These are phyloP conservation scores for Venturia pyrina DNA, from an alignment of 2,329 filamentous ascomycete genomes.

Conservation along the genomic window DNA sequence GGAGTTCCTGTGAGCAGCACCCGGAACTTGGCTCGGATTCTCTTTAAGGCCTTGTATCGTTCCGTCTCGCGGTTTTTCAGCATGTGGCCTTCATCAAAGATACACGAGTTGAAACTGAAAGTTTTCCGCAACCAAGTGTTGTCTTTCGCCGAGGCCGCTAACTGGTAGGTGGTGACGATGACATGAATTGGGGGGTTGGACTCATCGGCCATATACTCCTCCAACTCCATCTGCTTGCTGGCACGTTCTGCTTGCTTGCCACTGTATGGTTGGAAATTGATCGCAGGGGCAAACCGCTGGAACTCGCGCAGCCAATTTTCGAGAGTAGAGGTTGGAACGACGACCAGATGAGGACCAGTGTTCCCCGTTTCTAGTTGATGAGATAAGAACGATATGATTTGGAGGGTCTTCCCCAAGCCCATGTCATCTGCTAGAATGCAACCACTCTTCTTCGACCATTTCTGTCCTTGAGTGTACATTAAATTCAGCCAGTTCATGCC, in stretches of 20 bases:
- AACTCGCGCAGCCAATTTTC: slow-evolving; percentile 97
- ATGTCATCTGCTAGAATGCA: slow-evolving; percentile 85
- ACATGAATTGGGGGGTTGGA: slow-evolving; percentile 47
- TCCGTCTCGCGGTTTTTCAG: slow-evolving; percentile 81
- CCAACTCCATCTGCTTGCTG: slow-evolving; percentile 56
- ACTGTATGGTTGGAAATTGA: slow-evolving; percentile 65
- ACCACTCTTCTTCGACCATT: slow-evolving; percentile 64
- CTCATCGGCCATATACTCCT: slow-evolving; percentile 44
- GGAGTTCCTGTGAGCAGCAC: slow-evolving; percentile 85
- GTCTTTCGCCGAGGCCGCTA: slow-evolving; percentile 50
- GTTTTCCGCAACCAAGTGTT: slow-evolving; percentile 49
- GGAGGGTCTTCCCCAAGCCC: slow-evolving; percentile 65
- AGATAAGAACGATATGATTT: slow-evolving; percentile 85
- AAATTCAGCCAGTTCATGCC: slow-evolving; percentile 91
- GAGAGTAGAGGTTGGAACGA: slow-evolving; percentile 86
- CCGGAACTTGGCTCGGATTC: slow-evolving; percentile 71
- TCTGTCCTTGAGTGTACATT: slow-evolving; percentile 31
- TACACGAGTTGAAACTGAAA: slow-evolving; percentile 38
- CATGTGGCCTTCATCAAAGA: slow-evolving; percentile 92
- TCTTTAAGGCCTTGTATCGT: slow-evolving; percentile 67
- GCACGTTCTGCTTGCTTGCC: slow-evolving; percentile 59
- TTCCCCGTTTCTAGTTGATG: slow-evolving; percentile 60
- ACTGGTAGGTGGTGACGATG: slow-evolving; percentile 62
- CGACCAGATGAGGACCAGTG: slow-evolving; percentile 56
- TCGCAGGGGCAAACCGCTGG: slow-evolving; percentile 66